Evolutionary conservation across 208 protist genomes (phyloP), one percentile per base, ranked within the genome.

Genomic region (Borovskyia barvae): DNA sequence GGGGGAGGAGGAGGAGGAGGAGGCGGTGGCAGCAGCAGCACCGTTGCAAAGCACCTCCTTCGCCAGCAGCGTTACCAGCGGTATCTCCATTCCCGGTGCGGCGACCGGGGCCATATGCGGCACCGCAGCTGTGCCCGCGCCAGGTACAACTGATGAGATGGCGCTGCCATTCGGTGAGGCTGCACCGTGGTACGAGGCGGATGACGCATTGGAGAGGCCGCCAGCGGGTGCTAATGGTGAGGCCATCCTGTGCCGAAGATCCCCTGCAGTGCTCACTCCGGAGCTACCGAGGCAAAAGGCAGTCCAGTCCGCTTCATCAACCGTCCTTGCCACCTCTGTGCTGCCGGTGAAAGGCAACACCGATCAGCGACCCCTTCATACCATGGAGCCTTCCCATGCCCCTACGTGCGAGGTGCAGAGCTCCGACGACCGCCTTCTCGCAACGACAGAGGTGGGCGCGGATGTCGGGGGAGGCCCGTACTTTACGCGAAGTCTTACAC

Each of bases 401-500:
- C n/a, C n/a, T n/a, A n/a, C n/a, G n/a, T n/a, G n/a, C n/a, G n/a
- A n/a, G n/a, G n/a, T n/a, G n/a, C n/a, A n/a, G n/a, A n/a, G n/a
- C n/a, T n/a, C n/a, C n/a, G n/a, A n/a, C n/a, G n/a, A n/a, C n/a
- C n/a, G n/a, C n/a, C n/a, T n/a, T n/a, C n/a, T n/a, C n/a, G n/a
- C n/a, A n/a, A n/a, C n/a, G n/a, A n/a, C n/a, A n/a, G n/a, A n/a
- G n/a, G n/a, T n/a, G n/a, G n/a, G n/a, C n/a, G n/a, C n/a, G n/a
- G n/a, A n/a, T n/a, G n/a, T n/a, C 24, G 29, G 11, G 3, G 60
- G 55, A 14, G 47, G 43, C 0, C 29, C 60, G 29, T 91, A 89
- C 68, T 90, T 92, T 61, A 75, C 58, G 0, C 74, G 80, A 45
- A 89, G 73, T 0, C 72, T 92, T n/a, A 65, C 92, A 30, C 97